These are phyloP conservation scores for Cryptomeria japonica DNA, from an alignment of 75 land plant species.

Conservation along the genomic window DNA sequence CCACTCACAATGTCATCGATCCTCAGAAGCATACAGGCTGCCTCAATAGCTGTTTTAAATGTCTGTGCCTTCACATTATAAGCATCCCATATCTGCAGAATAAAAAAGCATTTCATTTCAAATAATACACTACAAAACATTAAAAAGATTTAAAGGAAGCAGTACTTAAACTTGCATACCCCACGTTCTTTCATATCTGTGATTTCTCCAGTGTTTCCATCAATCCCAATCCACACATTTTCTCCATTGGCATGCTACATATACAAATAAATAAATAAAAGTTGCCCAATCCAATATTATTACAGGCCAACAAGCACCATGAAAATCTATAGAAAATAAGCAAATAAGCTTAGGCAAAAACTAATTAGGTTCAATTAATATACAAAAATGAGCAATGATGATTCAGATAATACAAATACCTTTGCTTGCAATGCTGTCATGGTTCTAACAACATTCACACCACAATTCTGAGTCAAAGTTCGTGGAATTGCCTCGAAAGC, in stretches of 20 bases:
- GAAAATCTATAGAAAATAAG: neutral
- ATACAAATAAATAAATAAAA: neutral
- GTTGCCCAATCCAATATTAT: neutral
- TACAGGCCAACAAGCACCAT: neutral
- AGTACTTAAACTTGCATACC: conserved; percentile 30
- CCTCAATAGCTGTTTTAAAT: conserved; percentile 94
- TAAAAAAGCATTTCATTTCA: neutral
- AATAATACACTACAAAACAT: neutral
- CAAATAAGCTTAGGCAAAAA: neutral
- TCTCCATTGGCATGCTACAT: conserved; percentile 90
- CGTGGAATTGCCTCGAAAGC: conserved; percentile 97
- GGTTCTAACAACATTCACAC: conserved; percentile 91
- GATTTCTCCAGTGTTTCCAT: conserved; percentile 90
- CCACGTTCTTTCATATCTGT: conserved; percentile 91
- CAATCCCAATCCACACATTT: conserved; percentile 92
- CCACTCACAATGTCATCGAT: conserved; percentile 98
- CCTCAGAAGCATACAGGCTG: conserved; percentile 93
- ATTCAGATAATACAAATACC: conserved; percentile 27
- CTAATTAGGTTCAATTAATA: neutral
- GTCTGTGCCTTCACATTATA: conserved; percentile 94
- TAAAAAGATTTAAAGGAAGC: neutral
- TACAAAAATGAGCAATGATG: neutral
- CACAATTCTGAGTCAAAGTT: conserved; percentile 95
- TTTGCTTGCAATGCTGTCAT: conserved; percentile 98
- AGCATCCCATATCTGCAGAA: conserved; percentile 86